Base-by-base conservation (phyloP, 192 early-diverging fungal species). In the Rhizoclosmatium globosum region DNA sequence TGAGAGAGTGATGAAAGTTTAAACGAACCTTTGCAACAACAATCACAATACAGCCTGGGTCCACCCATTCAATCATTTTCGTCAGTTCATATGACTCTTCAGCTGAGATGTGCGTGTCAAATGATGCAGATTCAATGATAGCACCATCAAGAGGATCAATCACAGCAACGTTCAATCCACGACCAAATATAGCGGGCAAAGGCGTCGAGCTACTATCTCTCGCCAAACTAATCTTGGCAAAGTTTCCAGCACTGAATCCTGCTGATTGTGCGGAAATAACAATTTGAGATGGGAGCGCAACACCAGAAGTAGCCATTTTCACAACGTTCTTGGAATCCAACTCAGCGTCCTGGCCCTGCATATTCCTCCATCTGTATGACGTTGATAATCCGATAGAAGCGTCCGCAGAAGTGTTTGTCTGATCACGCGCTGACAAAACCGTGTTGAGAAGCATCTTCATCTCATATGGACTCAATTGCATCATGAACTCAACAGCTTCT, bases 401-500 rank as follows among this genome's bases (percentile, higher is more conserved):
- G 47, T 83, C 70, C 45, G 66, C 69, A 21, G 71, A 42, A 47
- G 59, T 44, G 56, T 71, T 48, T 42, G 75, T 61, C 64, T 81
- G 74, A 41, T 84, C 76, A 43, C 77, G 41, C 0, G 86, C 92
- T 39, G 89, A 91, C 4, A 96, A 79, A 4, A 96, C 89, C 6
- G 93, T 94, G 56, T 86, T 85, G 11, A 96, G 69, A 11, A 96
- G 80, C 6, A 89, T 88, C 71, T 94, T 92, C 81, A 95, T 84
- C 81, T 96, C 93, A 76, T 87, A 96, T 1, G 95, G 95, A 39
- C 91, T 93, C 6, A 94, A 74, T 23, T 93, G 89, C 93, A 96
- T 93, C 65, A 96, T 81, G 23, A 91, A 85, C 69, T 95, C 94
- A 46, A 94, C 82, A 4, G 94, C 95, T 65, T 92, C 92, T 23